Base-by-base conservation (phyloP, 2,329 filamentous ascomycete genomes). In the Hirsutella thompsonii region DNA sequence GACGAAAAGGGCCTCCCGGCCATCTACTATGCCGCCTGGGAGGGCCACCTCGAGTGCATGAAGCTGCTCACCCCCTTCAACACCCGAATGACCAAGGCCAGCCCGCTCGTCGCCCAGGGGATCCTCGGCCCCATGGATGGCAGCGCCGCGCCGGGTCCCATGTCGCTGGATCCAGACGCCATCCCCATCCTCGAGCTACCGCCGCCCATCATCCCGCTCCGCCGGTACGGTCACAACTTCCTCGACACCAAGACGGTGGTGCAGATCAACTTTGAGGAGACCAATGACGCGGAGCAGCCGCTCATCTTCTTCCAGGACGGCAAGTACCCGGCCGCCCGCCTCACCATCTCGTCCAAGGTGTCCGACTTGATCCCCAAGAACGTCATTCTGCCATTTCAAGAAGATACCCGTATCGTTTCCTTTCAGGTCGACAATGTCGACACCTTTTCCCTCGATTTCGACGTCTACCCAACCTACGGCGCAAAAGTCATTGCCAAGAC, bases 21-120 rank as follows among this genome's bases (percentile, higher is more conserved):
- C 21, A 88, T 96, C 80, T 98, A 98, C 61, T 98, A 98, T 61
- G 92, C 92, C 13, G 90, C 88, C 0, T 98, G 92, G 92, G 92
- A 98, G 64, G 92, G 92, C 0, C 86, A 96, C 56, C 65, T 96
- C 41, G 83, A 90, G 54, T 96, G 92, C 64, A 94, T 98, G 84
- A 81, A 82, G 53, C 71, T 95, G 8, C 74, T 98, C 26, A 80
- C 80, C 4, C 76, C 79, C 1, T 69, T 68, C 50, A 72, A 72
- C 55, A 63, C 55, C 38, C 54, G 58, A 26, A 64, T 58, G 14
- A n/a, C n/a, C n/a, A 56, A 57, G 23, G 57, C 64, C 16, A 72
- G 66, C 28, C 66, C 70, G 4, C 54, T 68, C 44, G 55, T 63
- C 30, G 54, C 64, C 32, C 68, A 69, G 43, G 56, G 64, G 34